Conservation (phyloP, 495 filamentous ascomycete species). For the Alectoria sarmentosa region DNA sequence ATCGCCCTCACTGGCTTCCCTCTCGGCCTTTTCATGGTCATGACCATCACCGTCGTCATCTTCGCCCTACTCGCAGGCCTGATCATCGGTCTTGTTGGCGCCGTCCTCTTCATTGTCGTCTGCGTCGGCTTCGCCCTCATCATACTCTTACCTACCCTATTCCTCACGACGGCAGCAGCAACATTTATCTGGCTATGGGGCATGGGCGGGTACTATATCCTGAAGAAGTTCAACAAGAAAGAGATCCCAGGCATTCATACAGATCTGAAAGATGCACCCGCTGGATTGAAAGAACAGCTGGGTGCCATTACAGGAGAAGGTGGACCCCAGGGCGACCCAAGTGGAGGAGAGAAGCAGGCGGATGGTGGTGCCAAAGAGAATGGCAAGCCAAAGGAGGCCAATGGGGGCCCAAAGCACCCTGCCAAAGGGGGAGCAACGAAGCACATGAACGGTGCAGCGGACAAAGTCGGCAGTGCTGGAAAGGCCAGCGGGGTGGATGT, state of each 20-base stretch:
- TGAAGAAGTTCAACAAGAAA: conserved; percentile 41
- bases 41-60: conserved; percentile 46
- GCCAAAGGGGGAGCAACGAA: background rate
- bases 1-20: conserved; percentile 50
- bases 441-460: conserved; percentile 22
- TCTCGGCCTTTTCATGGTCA: conserved; percentile 53
- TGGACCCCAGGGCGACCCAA: conserved; percentile 6
- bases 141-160: conserved; percentile 55
- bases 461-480: conserved; percentile 31
- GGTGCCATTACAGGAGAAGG: conserved; percentile 11
- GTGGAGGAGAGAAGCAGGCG: conserved; percentile 10
- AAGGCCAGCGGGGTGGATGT: conserved; percentile 77
- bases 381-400: conserved; percentile 14
- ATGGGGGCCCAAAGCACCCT: background rate
- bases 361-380: conserved; percentile 6
- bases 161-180: conserved; percentile 48
- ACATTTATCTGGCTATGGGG: conserved; percentile 58
- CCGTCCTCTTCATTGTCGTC: conserved; percentile 51
- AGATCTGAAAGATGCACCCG: conserved; percentile 17
- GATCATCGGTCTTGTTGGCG: conserved; percentile 39
- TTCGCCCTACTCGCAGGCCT: conserved; percentile 49
- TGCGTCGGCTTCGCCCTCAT: conserved; percentile 56
- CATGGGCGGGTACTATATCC: conserved; percentile 46
- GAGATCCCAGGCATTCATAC: conserved; percentile 28
- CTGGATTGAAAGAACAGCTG: conserved; percentile 12